Evolutionary conservation across 2,329 filamentous ascomycete species (phyloP), one percentile per base, ranked within the genome.

Genomic region (Xylariales sp.): DNA sequence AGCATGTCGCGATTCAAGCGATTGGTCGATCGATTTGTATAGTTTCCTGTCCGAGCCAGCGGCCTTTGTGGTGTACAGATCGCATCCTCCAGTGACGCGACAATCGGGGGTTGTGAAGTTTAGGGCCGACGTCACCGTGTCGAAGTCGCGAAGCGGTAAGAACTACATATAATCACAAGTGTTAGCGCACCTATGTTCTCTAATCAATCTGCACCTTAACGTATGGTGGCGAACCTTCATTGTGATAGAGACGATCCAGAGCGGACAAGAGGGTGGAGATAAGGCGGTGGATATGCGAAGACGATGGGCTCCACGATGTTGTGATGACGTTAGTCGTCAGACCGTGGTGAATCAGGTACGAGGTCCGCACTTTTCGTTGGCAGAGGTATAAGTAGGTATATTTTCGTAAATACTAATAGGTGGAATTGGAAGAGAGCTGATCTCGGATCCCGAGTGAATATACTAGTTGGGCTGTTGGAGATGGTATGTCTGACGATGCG

Each of bases 41-140:
- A 98, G 73, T 60, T 97, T 97, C 76, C 96, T 96, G 61, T 98
- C 93, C 46, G 84, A 83, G 31, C 90, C 89, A 39, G 91, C 89
- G 20, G 93, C 90, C 65, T 98, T 98, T 18, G 90, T 96, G 8
- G 91, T 97, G 71, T 96, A 98, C 14, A 97, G 76, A 62, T 98
- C 93, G 72, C 91, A 97, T 48, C 88, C 87, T 52, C 93, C 93
- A 19, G 89, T 84, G 43, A 98, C 85, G 51, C 91, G 87, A 58
- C 88, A 90, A 60, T 97, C 91, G 36, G 86, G 81, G 1, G 91
- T 96, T 55, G 93, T 88, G 71, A 97, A 97, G 60, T 95, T 97
- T 58, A 98, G 81, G 46, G 91, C 87, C 66, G 85, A 85, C 44
- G 89, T 91, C 50, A 97, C 86, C 62, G 85, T 81, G 63, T 97